Base-by-base conservation (phyloP, 768 basidiomycete genomes). In the Flagelloscypha sp. region DNA sequence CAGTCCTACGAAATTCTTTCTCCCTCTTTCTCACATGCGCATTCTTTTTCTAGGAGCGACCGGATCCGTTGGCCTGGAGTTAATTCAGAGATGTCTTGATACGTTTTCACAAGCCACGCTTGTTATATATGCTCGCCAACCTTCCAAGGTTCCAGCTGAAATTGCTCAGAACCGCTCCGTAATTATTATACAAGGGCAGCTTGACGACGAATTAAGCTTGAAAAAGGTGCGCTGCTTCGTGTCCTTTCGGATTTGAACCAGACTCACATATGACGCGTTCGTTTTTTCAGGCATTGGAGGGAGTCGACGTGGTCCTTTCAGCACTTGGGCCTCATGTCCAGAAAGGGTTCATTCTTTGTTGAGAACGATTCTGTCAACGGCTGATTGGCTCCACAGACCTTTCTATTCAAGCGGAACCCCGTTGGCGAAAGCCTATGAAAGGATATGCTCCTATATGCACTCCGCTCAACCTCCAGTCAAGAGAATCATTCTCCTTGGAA, bases 401-500 rank as follows among this genome's bases (percentile, higher is more conserved):
- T n/a, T n/a, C n/a, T n/a, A n/a, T n/a, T n/a, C n/a, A n/a, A n/a
- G n/a, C n/a, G n/a, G n/a, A n/a, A n/a, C n/a, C n/a, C n/a, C n/a
- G n/a, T n/a, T n/a, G n/a, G n/a, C n/a, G n/a, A n/a, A n/a, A n/a
- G n/a, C n/a, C n/a, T n/a, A n/a, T n/a, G n/a, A n/a, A n/a, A n/a
- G n/a, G n/a, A n/a, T n/a, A n/a, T n/a, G n/a, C n/a, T n/a, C n/a
- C n/a, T n/a, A n/a, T n/a, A n/a, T n/a, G n/a, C n/a, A n/a, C n/a
- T n/a, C n/a, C n/a, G n/a, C n/a, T n/a, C 27, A 71, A 11, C 52
- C 46, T 17, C 44, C 47, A 20, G 50, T 70, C 36, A 56, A 46
- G 30, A 62, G 67, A 5, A 52, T 71, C 35, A 56, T 72, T 17
- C 53, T 56, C 13, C 59, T 72, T 9, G 69, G 70, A 8, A 69